A percentile compares a stretch with the other conserved stretches of the same genome.
Conservation (phyloP, 768 basidiomycete genomes). For the Boletus rufocinnamomeus region DNA sequence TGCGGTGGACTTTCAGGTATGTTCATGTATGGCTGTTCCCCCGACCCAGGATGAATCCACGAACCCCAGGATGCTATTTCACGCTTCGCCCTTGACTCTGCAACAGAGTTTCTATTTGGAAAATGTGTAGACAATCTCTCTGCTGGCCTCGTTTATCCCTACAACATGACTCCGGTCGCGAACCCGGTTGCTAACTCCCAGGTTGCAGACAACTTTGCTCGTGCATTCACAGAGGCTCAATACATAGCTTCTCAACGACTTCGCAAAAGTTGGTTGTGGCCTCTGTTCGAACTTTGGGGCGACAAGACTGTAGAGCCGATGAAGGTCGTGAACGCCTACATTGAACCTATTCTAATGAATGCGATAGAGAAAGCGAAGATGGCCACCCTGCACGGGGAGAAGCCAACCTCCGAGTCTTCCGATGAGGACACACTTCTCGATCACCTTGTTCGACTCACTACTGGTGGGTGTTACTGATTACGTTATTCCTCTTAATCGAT, state of each 20-base stretch:
- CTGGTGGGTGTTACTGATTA: conserved; percentile 31
- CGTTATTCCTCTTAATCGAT: conserved; percentile 18
- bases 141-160: conserved; percentile 54
- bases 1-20: conserved; percentile 60
- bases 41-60: not conserved
- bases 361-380: conserved; percentile 47
- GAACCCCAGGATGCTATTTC: conserved; percentile 51
- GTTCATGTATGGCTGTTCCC: not conserved
- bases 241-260: conserved; percentile 43
- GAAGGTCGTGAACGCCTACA: conserved; percentile 52
- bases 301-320: conserved; percentile 51
- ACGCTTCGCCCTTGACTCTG: conserved; percentile 66
- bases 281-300: conserved; percentile 49
- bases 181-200: conserved; percentile 29
- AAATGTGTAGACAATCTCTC: conserved; percentile 54
- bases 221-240: conserved; percentile 53
- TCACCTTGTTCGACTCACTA: conserved; percentile 54
- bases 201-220: conserved; percentile 45
- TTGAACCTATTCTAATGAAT: conserved; percentile 47
- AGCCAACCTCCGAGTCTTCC: conserved; percentile 28
- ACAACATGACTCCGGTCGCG: conserved; percentile 33
- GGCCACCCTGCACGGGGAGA: conserved; percentile 18
- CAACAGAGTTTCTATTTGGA: conserved; percentile 68
- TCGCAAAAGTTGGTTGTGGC: conserved; percentile 53
- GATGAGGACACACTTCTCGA: conserved; percentile 56